Evolutionary conservation across 140 eudicot species (phyloP), one percentile per base, ranked within the genome.

Genomic region (Oenanthe javanica): DNA sequence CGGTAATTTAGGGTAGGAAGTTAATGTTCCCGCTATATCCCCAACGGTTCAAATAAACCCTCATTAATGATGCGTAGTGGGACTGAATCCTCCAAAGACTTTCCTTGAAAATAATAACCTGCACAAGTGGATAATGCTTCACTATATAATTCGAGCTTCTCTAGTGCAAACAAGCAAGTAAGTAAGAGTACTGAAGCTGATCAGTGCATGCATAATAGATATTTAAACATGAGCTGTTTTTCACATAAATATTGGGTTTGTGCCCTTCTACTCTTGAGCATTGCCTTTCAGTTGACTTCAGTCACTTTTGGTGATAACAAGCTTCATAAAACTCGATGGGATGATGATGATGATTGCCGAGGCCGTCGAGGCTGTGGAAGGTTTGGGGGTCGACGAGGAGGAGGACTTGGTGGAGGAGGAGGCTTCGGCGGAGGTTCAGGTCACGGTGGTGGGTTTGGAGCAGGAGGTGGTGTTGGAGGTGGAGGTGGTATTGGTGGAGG

Each of bases 171-270:
- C 52, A 43, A n/a, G 78, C 61, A 54, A 40, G 81, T 67, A 48
- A 73, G 72, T 69, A 48, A 74, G 72, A 79, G 27, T 23, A 74
- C 66, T 75, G 31, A 76, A 79, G 36, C 31, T 55, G 27, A 83
- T 66, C 87, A 83, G 77, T 82, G 43, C 45, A 21, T 55, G 64
- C 10, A 2, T 74, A 40, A 75, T 49, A 14, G 27, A 48, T 50
- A 25, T 48, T 8, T 75, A 55, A 13, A 76, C 18, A 83, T 88
- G 93, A 81, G 19, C 42, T 67, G 66, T 75, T 42, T 80, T 57
- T 87, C 88, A 77, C 84, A 70, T 16, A 88, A 89, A 86, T 86
- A 31, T 31, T 31, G 96, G 87, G 21, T 78, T 12, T 86, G 86
- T 72, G 76, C 63, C 55, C 10, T 82, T 19, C 83, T 91, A 46